Evolutionary conservation across 2,329 filamentous ascomycete species (phyloP), one percentile per base, ranked within the genome.

Genomic region (Microsporum audouinii): DNA sequence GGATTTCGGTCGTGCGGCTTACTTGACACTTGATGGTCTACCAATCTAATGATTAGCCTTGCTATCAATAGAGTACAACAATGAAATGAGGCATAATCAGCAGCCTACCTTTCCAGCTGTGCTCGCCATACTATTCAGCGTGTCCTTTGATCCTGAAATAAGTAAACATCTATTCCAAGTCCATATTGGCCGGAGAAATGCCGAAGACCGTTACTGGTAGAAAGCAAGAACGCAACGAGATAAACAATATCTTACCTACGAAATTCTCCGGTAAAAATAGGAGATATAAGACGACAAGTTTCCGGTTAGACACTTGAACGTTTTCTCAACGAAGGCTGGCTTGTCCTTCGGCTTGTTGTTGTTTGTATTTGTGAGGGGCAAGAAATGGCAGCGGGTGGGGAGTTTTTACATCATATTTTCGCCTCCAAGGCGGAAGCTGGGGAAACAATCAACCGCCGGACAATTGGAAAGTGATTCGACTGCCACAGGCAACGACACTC

Each of bases 11-110:
- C 10, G 39, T 34, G 34, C 12, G n/a, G 39, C 68, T 64, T 73
- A 82, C 81, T 78, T 94, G 92, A 84, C 91, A 96, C 71, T 87
- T 95, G 74, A 96, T 96, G 70, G 89, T 90, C 90, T 96, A 70
- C 58, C 65, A 34, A 43, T 31, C 23, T 14, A 36, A 29, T 29
- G 51, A 59, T 63, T 61, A 60, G 53, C 56, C 14, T n/a, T 43
- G 10, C 14, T 17, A 27, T 41, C 38, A 34, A n/a, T 27, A 12
- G 60, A 66, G 59, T 65, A 65, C 63, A 60, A 58, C 31, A 31
- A 59, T 63, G 41, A 64, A 1, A 49, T 31, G 17, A 7, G n/a
- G 6, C 1, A 12, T 27, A 34, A 63, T 10, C 7, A 27, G 17
- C 8, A 27, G 23, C 68, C 67, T 70, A 80, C 79, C 78, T 82